These are phyloP conservation scores for Cystoderma amianthinum DNA, from an alignment of 768 basidiomycete species.

Conservation along the genomic window DNA sequence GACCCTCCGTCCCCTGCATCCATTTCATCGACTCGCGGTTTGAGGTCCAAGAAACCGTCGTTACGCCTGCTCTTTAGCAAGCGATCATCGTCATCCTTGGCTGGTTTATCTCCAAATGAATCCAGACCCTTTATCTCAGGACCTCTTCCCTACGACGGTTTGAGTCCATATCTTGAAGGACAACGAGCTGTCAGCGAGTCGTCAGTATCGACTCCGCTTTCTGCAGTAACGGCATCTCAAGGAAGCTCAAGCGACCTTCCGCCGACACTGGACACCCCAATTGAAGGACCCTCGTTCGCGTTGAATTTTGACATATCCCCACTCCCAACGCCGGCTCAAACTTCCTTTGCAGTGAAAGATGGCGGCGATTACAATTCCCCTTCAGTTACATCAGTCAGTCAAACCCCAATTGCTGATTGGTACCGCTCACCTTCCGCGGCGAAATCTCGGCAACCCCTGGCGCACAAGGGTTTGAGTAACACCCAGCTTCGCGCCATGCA, in stretches of 20 bases:
- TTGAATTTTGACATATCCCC: conserved; percentile 26
- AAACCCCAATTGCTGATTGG: conserved; percentile 30
- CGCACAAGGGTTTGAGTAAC: no score
- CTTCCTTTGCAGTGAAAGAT: no score
- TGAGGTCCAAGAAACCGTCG: conserved; percentile 55
- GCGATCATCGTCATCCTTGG: conserved; percentile 44
- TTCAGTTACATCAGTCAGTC: conserved; percentile 11
- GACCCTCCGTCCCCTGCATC: conserved; percentile 9
- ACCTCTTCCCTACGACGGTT: conserved; percentile 8
- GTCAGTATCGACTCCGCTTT: conserved; percentile 41
- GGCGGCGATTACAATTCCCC: no score
- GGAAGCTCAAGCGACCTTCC: conserved; percentile 40
- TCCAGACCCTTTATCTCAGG: conserved; percentile 13
- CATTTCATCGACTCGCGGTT: conserved; percentile 18
- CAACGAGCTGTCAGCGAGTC: conserved; percentile 38
- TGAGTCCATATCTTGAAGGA: conserved; percentile 19
- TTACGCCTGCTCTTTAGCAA: conserved; percentile 64
- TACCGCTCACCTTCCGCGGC: conserved; percentile 17
- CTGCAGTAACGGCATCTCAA: conserved; percentile 56
- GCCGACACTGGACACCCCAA: conserved; percentile 53
- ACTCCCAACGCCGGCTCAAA: conserved; percentile 15
- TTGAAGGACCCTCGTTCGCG: conserved; percentile 46
- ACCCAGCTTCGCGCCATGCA: no score
- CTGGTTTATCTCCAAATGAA: conserved; percentile 12
- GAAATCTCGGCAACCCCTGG: conserved; percentile 13